Evolutionary conservation across 495 filamentous ascomycete genomes (phyloP).

Genomic region (Aspergillus ostianus): DNA sequence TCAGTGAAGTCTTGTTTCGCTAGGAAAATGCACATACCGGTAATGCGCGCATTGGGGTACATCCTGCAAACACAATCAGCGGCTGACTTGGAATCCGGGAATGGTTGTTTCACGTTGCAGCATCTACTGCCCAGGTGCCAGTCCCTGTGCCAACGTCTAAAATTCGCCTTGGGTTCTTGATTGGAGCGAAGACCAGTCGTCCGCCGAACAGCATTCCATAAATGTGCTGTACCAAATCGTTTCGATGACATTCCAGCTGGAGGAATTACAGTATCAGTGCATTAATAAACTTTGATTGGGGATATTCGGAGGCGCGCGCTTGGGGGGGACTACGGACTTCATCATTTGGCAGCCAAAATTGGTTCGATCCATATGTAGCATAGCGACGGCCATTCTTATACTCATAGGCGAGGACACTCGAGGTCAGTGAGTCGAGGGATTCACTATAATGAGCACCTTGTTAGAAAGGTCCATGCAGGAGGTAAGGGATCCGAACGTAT

Average conservation of each 20-base stretch:
- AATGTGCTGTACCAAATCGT: slow-evolving; percentile 2
- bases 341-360: background rate
- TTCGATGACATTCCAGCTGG: background rate
- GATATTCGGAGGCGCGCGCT: too few species aligned
- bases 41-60: background rate
- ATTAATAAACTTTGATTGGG: too few species aligned
- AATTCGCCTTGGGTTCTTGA: slow-evolving; percentile 1
- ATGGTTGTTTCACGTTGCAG: background rate
- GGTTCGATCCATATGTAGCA: background rate
- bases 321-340: background rate
- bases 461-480: background rate
- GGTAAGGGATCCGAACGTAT: background rate
- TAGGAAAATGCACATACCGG: background rate
- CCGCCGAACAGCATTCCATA: background rate
- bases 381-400: slow-evolving; percentile 3
- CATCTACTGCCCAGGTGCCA: slow-evolving; percentile 2
- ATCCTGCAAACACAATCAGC: background rate
- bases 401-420: background rate
- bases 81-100: background rate
- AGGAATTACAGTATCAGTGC: too few species aligned
- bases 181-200: background rate
- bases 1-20: background rate
- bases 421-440: background rate
- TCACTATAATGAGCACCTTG: background rate
- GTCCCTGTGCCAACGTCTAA: slow-evolving; percentile 1